Conservation (phyloP, 805 yeast genomes). For the Sugiyamaella qingdaonensis region DNA sequence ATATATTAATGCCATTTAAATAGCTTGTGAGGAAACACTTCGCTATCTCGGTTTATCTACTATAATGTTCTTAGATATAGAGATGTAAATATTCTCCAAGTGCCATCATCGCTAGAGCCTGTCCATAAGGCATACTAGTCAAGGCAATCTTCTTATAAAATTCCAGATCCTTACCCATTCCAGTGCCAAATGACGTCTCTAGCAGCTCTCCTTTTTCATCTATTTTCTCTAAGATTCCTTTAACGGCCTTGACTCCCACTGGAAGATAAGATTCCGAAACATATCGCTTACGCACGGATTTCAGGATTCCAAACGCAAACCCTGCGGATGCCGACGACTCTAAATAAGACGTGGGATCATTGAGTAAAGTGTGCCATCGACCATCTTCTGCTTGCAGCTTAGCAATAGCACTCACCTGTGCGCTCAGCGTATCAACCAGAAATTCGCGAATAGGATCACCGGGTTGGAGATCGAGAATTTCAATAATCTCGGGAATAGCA, state of each 20-base stretch:
- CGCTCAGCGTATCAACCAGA: constrained; percentile 31
- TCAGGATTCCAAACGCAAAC: constrained; percentile 37
- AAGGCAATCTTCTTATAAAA: constrained; percentile 36
- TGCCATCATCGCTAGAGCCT: constrained; percentile 40
- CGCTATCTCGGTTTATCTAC: no score
- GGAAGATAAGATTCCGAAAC: constrained; percentile 26
- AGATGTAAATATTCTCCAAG: constrained; percentile 32
- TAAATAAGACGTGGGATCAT: constrained; percentile 31
- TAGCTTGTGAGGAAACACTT: no score
- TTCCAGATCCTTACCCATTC: constrained; percentile 35
- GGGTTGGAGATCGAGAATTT: constrained; percentile 28
- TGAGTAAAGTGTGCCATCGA: constrained; percentile 35
- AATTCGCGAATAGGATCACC: constrained; percentile 32
- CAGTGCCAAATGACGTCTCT: constrained; percentile 38
- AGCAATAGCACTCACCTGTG: constrained; percentile 31
- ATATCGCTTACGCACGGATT: constrained; percentile 31
- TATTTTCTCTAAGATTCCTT: constrained; percentile 32
- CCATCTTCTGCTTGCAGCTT: constrained; percentile 32
- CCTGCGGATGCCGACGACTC: constrained; percentile 38
- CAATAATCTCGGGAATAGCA: constrained; percentile 37
- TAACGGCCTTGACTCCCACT: constrained; percentile 32
- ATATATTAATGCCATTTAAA: no score
- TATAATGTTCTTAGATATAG: no score
- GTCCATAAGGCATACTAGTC: constrained; percentile 38
- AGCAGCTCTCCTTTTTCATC: constrained; percentile 33